Percentiles rank a stretch among this genome's conserved stretches.
phyloP scores from a whole-genome alignment of 495 filamentous ascomycete species.

The Aspergillus ostianus region DNA sequence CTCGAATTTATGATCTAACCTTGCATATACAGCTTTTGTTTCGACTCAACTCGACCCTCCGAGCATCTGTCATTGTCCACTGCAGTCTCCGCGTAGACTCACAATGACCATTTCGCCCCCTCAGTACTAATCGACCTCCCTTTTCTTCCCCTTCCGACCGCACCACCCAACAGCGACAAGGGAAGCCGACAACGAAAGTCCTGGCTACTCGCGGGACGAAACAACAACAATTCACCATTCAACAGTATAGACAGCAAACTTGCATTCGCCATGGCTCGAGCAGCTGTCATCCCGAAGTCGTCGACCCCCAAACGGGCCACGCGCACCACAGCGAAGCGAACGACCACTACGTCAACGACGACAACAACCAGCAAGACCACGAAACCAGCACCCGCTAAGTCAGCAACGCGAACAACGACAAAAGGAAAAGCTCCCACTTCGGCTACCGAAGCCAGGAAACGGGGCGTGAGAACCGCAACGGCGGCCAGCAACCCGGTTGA shows the following conservation, averaged over 20 bases:
- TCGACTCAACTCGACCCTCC: neutral
- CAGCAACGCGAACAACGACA: conserved; percentile 22
- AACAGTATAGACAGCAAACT: neutral
- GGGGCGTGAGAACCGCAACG: conserved; percentile 5
- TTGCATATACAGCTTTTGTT: neutral
- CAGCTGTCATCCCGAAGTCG: conserved; percentile 38
- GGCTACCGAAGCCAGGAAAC: conserved; percentile 16
- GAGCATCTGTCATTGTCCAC: neutral
- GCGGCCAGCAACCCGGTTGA: conserved; percentile 10
- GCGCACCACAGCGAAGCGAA: conserved; percentile 25
- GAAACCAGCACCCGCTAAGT: conserved; percentile 12
- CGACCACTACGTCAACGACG: conserved; percentile 22
- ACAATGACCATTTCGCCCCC: neutral
- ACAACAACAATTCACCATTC: neutral
- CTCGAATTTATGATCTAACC: neutral
- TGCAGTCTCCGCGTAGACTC: neutral
- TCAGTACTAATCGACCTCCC: neutral
- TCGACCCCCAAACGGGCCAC: conserved; percentile 36
- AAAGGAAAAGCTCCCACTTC: conserved; percentile 14
- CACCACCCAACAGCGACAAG: neutral
- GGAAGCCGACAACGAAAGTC: neutral
- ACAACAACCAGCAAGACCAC: conserved; percentile 14
- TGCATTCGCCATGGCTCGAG: conserved; percentile 37
- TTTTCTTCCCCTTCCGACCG: neutral
- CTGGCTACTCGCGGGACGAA: neutral